Percentiles rank a stretch among this genome's conserved stretches.
These are phyloP conservation scores for Eutrema heterophyllum DNA, from an alignment of 345 rosid genomes.

Conservation along the genomic window DNA sequence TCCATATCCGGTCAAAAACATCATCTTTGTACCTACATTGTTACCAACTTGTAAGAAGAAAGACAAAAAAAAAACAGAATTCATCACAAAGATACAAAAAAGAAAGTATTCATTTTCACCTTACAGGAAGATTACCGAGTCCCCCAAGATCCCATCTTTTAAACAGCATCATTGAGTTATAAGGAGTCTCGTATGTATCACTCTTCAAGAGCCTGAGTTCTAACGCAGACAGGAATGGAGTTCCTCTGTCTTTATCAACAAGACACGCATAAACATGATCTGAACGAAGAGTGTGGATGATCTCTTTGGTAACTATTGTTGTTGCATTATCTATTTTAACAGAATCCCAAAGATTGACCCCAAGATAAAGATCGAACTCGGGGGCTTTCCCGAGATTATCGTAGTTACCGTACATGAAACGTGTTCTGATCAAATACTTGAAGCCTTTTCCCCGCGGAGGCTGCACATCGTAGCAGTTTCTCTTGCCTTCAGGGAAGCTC, in stretches of 20 bases:
- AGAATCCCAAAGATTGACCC: slow-evolving; percentile 35
- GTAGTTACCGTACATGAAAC: slow-evolving; percentile 51
- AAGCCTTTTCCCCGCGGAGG: slow-evolving; percentile 19
- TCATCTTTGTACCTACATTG: slow-evolving; percentile 20
- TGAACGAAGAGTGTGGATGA: slow-evolving; percentile 31
- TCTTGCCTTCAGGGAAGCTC: slow-evolving; percentile 35
- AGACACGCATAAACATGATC: slow-evolving; percentile 40
- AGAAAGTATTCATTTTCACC: background rate
- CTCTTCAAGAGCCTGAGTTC: slow-evolving; percentile 39
- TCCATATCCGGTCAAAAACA: slow-evolving; percentile 25
- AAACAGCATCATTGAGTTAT: background rate
- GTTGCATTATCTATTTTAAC: slow-evolving; percentile 22
- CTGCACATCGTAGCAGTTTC: slow-evolving; percentile 33
- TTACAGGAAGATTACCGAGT: background rate
- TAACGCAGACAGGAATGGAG: slow-evolving; percentile 45
- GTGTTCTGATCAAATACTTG: slow-evolving; percentile 43
- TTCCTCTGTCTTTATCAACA: slow-evolving; percentile 36
- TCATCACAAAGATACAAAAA: no score
- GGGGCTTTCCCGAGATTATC: slow-evolving; percentile 29
- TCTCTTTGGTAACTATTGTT: background rate
- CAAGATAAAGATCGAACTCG: slow-evolving; percentile 45
- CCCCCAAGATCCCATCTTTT: slow-evolving; percentile 1
- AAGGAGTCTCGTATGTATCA: slow-evolving; percentile 3
- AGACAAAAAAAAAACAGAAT: no score
- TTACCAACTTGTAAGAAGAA: no score